phyloP scores from a whole-genome alignment of 352 stramenopile genomes.

The Phytophthora sp. region DNA sequence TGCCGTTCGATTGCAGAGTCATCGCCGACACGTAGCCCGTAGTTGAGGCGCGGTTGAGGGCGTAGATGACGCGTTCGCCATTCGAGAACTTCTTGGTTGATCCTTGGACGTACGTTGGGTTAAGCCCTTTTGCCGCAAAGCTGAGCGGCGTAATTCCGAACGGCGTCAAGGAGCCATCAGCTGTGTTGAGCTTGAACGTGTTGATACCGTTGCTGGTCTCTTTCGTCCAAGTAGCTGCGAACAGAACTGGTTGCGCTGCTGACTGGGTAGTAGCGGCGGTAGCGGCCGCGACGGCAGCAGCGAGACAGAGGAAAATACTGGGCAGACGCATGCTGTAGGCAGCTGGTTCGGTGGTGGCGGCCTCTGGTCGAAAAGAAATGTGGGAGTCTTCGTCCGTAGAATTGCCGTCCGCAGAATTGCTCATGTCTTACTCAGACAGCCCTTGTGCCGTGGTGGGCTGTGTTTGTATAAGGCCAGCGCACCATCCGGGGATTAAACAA shows the following conservation, averaged over 20 bases:
- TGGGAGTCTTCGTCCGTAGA: neutral
- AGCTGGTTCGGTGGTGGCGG: neutral
- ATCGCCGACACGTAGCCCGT: conserved; percentile 61
- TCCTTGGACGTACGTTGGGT: conserved; percentile 63
- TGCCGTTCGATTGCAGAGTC: conserved; percentile 34
- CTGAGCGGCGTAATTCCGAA: conserved; percentile 42
- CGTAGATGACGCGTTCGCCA: conserved; percentile 49
- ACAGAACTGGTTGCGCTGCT: conserved; percentile 36
- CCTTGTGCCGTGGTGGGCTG: too few relatives aligned
- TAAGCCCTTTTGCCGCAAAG: conserved; percentile 37
- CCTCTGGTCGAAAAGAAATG: conserved; percentile 19
- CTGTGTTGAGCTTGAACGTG: conserved; percentile 54
- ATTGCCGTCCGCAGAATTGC: too few relatives aligned
- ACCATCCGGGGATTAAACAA: too few relatives aligned
- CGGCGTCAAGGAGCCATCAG: conserved; percentile 40
- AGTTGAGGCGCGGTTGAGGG: conserved; percentile 48
- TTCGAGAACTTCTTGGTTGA: conserved; percentile 36
- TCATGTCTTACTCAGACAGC: too few relatives aligned
- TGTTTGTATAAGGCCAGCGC: too few relatives aligned
- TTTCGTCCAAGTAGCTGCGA: conserved; percentile 62
- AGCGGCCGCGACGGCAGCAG: conserved; percentile 6
- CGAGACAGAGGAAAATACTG: conserved; percentile 24
- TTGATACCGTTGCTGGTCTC: conserved; percentile 66
- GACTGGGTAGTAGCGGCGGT: conserved; percentile 21
- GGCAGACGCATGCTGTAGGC: conserved; percentile 24